phyloP scores from a whole-genome alignment of 148 eudicot species.

The Dysphania ambrosioides region DNA sequence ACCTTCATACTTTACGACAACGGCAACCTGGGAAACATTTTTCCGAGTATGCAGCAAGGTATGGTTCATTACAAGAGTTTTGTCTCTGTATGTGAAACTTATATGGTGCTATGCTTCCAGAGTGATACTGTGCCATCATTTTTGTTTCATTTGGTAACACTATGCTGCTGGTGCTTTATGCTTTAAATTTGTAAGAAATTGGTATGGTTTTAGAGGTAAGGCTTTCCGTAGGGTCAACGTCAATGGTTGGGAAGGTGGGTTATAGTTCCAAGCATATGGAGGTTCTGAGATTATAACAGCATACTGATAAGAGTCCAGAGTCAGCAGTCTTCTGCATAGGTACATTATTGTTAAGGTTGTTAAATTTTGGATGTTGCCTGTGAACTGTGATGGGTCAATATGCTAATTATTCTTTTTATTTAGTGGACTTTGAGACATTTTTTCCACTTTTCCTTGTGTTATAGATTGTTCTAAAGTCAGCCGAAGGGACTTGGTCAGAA shows the following conservation, averaged over 20 bases:
- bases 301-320: not conserved
- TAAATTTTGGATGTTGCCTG: not conserved
- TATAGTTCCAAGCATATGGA: not conserved
- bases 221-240: not conserved
- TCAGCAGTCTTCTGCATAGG: not conserved
- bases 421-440: not conserved
- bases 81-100: not conserved
- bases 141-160: not conserved
- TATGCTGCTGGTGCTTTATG: not conserved
- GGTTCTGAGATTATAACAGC: not conserved
- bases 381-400: not conserved
- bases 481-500: not conserved
- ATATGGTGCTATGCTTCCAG: not conserved
- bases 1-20: slow-evolving; percentile 84
- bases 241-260: not conserved
- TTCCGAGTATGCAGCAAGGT: slow-evolving; percentile 94
- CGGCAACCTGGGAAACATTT: slow-evolving; percentile 90
- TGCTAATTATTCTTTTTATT: not conserved
- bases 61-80: slow-evolving; percentile 12
- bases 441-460: not conserved
- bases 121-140: not conserved
- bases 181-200: too few species aligned
- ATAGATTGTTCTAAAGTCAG: not conserved
- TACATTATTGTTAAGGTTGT: not conserved
- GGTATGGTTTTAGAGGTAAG: not conserved